phyloP scores from a whole-genome alignment of 1,139 yeast species.

The Saccharomyces hybrid region DNA sequence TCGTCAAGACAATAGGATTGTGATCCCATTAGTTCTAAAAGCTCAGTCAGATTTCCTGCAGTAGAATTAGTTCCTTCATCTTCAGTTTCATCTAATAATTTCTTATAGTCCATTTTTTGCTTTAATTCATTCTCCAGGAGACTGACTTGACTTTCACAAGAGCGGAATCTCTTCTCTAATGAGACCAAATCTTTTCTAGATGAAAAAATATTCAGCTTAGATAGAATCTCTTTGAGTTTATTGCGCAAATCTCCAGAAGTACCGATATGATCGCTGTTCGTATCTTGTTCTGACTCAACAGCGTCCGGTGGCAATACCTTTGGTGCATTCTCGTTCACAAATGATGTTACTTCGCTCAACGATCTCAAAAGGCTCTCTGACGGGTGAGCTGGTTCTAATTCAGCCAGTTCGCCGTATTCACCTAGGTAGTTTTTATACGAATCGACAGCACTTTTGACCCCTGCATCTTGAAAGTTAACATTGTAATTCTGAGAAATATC shows the following conservation, averaged over 20 bases:
- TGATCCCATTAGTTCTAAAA: conserved; percentile 9
- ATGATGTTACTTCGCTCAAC: conserved; percentile 12
- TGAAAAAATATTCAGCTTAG: conserved; percentile 1
- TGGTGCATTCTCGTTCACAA: conserved; percentile 13
- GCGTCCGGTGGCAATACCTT: background rate
- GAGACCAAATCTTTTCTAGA: background rate
- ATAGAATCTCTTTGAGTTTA: conserved; percentile 5
- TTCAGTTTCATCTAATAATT: background rate
- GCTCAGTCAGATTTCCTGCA: conserved; percentile 9
- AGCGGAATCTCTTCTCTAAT: background rate
- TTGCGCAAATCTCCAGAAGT: conserved; percentile 3
- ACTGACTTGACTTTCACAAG: background rate
- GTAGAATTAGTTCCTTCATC: background rate
- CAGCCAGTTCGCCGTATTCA: conserved; percentile 12
- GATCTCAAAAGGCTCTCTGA: conserved; percentile 15
- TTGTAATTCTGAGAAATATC: conserved; percentile 49
- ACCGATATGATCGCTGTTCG: background rate
- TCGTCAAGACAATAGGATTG: conserved; percentile 9
- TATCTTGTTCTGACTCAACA: background rate
- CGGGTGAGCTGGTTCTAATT: conserved; percentile 9
- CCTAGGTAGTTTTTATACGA: conserved; percentile 46
- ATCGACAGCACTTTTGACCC: conserved; percentile 68
- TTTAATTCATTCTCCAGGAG: background rate
- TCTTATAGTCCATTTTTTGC: background rate
- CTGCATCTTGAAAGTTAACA: conserved; percentile 85